A percentile compares a stretch with the other conserved stretches of the same genome.
phyloP scores from a whole-genome alignment of 2,329 filamentous ascomycete genomes.

The Claviceps purpurea region DNA sequence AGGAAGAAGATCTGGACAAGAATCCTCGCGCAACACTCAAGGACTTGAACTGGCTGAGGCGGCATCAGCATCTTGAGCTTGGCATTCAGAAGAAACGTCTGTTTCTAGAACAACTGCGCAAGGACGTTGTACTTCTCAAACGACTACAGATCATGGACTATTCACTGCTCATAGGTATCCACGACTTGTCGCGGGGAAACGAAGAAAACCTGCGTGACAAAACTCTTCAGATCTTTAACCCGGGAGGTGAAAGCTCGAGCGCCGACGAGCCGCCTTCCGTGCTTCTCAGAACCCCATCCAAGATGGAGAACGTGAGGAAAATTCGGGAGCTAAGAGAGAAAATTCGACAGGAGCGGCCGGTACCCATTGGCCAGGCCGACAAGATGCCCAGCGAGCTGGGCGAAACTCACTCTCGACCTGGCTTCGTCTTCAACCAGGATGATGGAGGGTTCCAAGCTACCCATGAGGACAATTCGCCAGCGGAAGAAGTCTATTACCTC shows the following conservation, averaged over 20 bases:
- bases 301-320: conserved; percentile 81
- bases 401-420: conserved; percentile 53
- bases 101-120: conserved; percentile 79
- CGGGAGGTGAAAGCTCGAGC: conserved; percentile 50
- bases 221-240: conserved; percentile 87
- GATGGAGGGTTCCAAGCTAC: conserved; percentile 90
- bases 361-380: conserved; percentile 79
- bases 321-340: conserved; percentile 82
- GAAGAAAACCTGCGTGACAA: conserved; percentile 86
- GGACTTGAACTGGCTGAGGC: conserved; percentile 88
- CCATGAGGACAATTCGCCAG: conserved; percentile 72
- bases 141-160: conserved; percentile 97
- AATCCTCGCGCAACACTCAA: conserved; percentile 92
- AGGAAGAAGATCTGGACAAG: conserved; percentile 71
- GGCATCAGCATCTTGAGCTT: conserved; percentile 74
- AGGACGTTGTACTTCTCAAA: conserved; percentile 77
- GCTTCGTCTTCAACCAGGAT: conserved; percentile 81
- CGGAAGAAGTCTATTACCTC: conserved; percentile 92
- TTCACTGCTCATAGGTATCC: conserved; percentile 85
- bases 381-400: conserved; percentile 86
- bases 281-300: conserved; percentile 81
- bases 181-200: conserved; percentile 81
- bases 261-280: conserved; percentile 50
- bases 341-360: conserved; percentile 81
- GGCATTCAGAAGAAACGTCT: conserved; percentile 77